Conservation (phyloP, 768 basidiomycete genomes). For the Amanita rubescens region DNA sequence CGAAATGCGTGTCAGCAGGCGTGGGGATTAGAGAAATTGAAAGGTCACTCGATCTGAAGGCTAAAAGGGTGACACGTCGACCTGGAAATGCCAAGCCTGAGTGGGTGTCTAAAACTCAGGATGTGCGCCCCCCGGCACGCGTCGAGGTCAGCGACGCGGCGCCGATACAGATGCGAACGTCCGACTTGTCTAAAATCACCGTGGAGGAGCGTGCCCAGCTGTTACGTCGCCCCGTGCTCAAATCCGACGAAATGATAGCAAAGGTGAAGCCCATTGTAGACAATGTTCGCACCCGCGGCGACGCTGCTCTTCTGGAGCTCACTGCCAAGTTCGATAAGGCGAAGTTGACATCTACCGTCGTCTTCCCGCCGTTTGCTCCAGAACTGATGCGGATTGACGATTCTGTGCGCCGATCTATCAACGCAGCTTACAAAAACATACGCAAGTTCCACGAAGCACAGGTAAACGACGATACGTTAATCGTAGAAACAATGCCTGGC, state of each 20-base stretch:
- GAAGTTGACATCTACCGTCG: conserved; percentile 55
- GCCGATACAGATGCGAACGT: conserved; percentile 74
- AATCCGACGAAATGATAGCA: conserved; percentile 80
- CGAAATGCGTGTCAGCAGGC: conserved; percentile 77
- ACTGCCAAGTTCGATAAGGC: conserved; percentile 93
- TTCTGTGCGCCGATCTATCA: conserved; percentile 73
- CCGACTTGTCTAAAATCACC: conserved; percentile 43
- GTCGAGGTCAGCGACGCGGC: conserved; percentile 12
- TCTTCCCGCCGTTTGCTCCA: conserved; percentile 73
- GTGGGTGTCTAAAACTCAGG: conserved; percentile 35
- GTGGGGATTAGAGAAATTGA: conserved; percentile 83
- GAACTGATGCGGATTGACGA: conserved; percentile 55
- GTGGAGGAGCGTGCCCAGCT: conserved; percentile 54
- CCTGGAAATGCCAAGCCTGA: conserved; percentile 91
- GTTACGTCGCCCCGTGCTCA: conserved; percentile 85
- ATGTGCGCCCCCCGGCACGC: conserved; percentile 14
- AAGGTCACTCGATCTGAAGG: conserved; percentile 74
- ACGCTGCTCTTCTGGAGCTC: conserved; percentile 78
- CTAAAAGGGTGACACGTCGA: conserved; percentile 78
- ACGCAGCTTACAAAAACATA: conserved; percentile 87
- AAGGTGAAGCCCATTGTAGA: conserved; percentile 95
- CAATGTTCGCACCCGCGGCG: conserved; percentile 76
- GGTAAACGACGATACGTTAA: conserved; percentile 56
- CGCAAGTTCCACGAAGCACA: conserved; percentile 89
- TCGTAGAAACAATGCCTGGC: conserved; percentile 96